A percentile compares a stretch with the other conserved stretches of the same genome.
Evolutionary conservation across 768 basidiomycete species (phyloP).

Genomic region (Tricholoma sp.): DNA sequence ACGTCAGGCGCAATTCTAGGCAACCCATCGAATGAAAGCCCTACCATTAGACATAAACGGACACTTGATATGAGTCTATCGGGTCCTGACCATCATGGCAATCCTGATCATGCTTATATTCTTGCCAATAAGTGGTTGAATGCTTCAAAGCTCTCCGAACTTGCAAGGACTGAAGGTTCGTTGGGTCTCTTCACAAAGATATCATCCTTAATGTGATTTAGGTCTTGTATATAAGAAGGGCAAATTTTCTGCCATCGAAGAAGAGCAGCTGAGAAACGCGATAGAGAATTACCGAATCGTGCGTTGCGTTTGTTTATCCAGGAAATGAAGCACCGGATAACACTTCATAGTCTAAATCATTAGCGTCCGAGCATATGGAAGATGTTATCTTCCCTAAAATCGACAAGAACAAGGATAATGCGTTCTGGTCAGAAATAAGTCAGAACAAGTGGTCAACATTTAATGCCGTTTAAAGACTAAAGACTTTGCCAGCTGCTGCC

Average conservation of each 20-base stretch:
- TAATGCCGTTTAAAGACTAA: neutral
- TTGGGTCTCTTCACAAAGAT: neutral
- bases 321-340: neutral
- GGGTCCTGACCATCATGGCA: slow-evolving; percentile 35
- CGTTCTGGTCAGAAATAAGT: slow-evolving; percentile 84
- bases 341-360: slow-evolving; percentile 39
- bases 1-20: slow-evolving; percentile 40
- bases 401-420: slow-evolving; percentile 52
- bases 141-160: slow-evolving; percentile 58
- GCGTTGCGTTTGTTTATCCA: slow-evolving; percentile 19
- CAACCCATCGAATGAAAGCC: slow-evolving; percentile 26
- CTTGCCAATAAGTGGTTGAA: slow-evolving; percentile 80
- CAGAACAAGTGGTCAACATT: slow-evolving; percentile 18
- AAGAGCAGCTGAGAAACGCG: slow-evolving; percentile 56
- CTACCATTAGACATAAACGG: slow-evolving; percentile 27
- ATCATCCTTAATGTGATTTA: slow-evolving; percentile 21
- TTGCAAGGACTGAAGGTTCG: slow-evolving; percentile 64
- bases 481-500: slow-evolving; percentile 46
- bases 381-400: slow-evolving; percentile 67
- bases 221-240: slow-evolving; percentile 87
- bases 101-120: slow-evolving; percentile 57
- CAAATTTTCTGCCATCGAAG: slow-evolving; percentile 79
- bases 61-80: slow-evolving; percentile 39
- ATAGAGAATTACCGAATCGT: slow-evolving; percentile 61
- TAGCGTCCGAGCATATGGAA: slow-evolving; percentile 50